Evolutionary conservation across 2,329 filamentous ascomycete genomes (phyloP), one percentile per base, ranked within the genome.

Genomic region (Pezicula carpinea): DNA sequence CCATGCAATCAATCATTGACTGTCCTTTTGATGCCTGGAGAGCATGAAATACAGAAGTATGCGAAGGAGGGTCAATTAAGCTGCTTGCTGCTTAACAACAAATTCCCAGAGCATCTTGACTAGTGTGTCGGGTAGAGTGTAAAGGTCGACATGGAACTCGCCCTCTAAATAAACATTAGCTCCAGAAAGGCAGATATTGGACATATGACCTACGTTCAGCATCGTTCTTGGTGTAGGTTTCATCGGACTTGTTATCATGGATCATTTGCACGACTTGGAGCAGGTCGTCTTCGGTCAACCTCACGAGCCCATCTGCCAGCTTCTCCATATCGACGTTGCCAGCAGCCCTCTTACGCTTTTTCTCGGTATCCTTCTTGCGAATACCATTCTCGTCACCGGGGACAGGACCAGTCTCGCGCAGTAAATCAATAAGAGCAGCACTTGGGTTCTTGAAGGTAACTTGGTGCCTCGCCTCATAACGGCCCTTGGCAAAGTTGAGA

Each of bases 91-190:
- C 41, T 46, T 41, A 14, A 23, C 21, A 38, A 80, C 80, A 64
- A 93, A 95, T 52, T 96, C 92, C 92, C 92, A 97, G 50, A 99
- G 83, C 82, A 89, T 90, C 69, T 93, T 95, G 64, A 93, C 86
- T 32, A 97, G 77, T 22, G 74, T 71, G 56, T 97, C 93, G 1
- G 93, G 91, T 54, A 99, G 82, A n/a, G 93, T 97, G 72, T 96
- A 97, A 49, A 99, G 78, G 64, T 99, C 93, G 58, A 99, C 92
- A 51, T 96, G 93, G 72, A 99, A 99, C 71, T 99, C 93, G 62
- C 93, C 93, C 63, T 91, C 90, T 88, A 44, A 36, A 29, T 10
- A 39, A 32, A 14, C n/a, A 4, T 32, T n/a, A 39, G 21, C 34
- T 19, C 10, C 14, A 13, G 29, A 31, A 39, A 39, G 10, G 5